phyloP scores from a whole-genome alignment of 768 basidiomycete species.

The Gymnopilus dilepis region DNA sequence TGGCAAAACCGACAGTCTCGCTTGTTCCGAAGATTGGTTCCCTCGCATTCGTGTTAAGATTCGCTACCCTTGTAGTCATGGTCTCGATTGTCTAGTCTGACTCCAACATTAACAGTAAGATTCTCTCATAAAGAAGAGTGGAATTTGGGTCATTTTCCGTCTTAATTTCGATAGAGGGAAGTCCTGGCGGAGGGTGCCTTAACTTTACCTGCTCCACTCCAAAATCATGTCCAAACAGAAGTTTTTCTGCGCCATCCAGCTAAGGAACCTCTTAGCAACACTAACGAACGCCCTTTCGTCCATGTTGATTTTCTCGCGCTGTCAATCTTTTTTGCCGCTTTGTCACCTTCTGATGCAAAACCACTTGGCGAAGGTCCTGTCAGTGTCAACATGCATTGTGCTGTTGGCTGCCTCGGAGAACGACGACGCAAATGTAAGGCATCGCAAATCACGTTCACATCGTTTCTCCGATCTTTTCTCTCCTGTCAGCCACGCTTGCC shows the following conservation, averaged over 20 bases:
- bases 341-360: slow-evolving; percentile 13
- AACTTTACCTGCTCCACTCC: slow-evolving; percentile 3
- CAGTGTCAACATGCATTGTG: not conserved
- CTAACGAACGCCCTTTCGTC: slow-evolving; percentile 4
- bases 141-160: not conserved
- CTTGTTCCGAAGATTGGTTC: not conserved
- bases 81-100: not conserved
- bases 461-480: slow-evolving; percentile 8
- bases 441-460: slow-evolving; percentile 1
- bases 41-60: not conserved
- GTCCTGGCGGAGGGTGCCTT: slow-evolving; percentile 5
- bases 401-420: not conserved
- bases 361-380: not conserved
- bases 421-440: not conserved
- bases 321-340: not conserved
- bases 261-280: slow-evolving; percentile 10
- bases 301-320: slow-evolving; percentile 14
- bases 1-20: not conserved
- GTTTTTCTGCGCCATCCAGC: not conserved
- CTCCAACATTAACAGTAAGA: not conserved
- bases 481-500: not conserved
- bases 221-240: not conserved
- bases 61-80: slow-evolving; percentile 9
- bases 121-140: not conserved
- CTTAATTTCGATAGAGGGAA: slow-evolving; percentile 7